Base-by-base conservation (phyloP, 2,329 filamentous ascomycete species). In the Lasiodiplodia hormozganensis region DNA sequence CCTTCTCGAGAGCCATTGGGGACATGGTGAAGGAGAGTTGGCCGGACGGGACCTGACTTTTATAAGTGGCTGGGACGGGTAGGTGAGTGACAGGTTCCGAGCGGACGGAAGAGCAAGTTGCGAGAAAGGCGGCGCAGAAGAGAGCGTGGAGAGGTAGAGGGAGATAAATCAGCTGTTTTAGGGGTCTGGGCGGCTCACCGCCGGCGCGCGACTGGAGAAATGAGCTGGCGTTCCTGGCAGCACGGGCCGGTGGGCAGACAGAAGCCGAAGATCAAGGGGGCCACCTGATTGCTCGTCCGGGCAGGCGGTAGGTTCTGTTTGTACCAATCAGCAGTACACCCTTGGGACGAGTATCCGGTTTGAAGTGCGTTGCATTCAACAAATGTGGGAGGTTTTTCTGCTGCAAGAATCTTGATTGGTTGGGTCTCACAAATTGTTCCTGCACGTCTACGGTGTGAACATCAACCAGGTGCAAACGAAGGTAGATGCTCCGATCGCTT, bases 1-100 rank as follows among this genome's bases (percentile, higher is more conserved):
- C 93, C 76, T 85, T 83, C 86, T 97, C 93, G 79, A 97, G 90
- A 70, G 80, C 78, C 72, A 79, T 74, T 62, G 85, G 84, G 73
- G 85, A 81, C 86, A 88, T 88, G 71, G 73, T 81, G 75, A 38
- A 36, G 21, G 51, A 72, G 69, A 40, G 52, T 47, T 56, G 65
- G 16, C 12, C 36, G 52, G 16, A 34, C 25, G 12, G 12, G 18
- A 23, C 28, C 23, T 18, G 56, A 21, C 14, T 57, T 34, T 58
- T 68, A 69, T 70, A 51, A 52, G 54, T 31, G 16, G 31, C n/a
- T 51, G 47, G 36, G 31, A 21, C 54, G 62, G 67, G 40, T 51
- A 54, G 58, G 34, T 36, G 36, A 52, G 36, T 64, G 23, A 34
- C 38, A 31, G 31, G 31, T 66, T 57, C 54, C 54, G 68, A 64